These are phyloP conservation scores for Colletotrichum tabaci DNA, from an alignment of 2,329 filamentous ascomycete species.

Conservation along the genomic window DNA sequence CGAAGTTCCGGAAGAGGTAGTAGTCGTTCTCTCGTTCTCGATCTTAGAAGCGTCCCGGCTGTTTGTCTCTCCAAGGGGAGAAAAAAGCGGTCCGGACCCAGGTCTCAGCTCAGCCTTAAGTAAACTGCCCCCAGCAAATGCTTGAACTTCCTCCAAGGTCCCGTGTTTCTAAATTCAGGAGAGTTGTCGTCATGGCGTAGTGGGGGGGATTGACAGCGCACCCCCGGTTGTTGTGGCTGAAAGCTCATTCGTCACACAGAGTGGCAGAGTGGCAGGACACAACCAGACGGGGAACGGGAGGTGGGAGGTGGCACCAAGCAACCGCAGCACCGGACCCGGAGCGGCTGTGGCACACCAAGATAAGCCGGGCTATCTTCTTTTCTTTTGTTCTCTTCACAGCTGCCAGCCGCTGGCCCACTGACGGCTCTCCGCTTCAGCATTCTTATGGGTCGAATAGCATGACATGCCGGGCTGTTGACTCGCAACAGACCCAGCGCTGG, in stretches of 20 bases:
- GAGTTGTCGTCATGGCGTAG: constrained; percentile 38
- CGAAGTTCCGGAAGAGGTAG: not conserved
- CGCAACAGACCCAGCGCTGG: constrained; percentile 5
- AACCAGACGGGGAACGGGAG: not conserved
- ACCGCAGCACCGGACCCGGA: not conserved
- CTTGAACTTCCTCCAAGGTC: constrained; percentile 32
- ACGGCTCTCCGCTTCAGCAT: constrained; percentile 4
- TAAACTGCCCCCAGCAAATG: constrained; percentile 17
- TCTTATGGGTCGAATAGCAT: constrained; percentile 1
- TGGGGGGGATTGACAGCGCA: constrained; percentile 11
- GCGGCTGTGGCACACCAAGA: not conserved
- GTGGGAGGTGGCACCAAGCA: constrained; percentile 13
- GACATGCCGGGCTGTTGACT: constrained; percentile 27
- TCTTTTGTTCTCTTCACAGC: too few species aligned
- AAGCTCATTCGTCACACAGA: constrained; percentile 5
- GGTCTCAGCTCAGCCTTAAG: constrained; percentile 28
- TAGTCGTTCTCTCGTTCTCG: not conserved
- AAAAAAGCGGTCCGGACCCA: constrained; percentile 30
- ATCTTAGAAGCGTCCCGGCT: too few species aligned
- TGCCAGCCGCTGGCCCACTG: not conserved
- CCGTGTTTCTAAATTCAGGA: constrained; percentile 36
- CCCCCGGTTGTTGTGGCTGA: constrained; percentile 23
- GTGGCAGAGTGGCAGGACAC: not conserved
- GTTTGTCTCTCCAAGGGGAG: not conserved
- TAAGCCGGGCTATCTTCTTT: constrained; percentile 11